These are phyloP conservation scores for Dittrichia graveolens DNA, from an alignment of 129 eudicot genomes.

Conservation along the genomic window DNA sequence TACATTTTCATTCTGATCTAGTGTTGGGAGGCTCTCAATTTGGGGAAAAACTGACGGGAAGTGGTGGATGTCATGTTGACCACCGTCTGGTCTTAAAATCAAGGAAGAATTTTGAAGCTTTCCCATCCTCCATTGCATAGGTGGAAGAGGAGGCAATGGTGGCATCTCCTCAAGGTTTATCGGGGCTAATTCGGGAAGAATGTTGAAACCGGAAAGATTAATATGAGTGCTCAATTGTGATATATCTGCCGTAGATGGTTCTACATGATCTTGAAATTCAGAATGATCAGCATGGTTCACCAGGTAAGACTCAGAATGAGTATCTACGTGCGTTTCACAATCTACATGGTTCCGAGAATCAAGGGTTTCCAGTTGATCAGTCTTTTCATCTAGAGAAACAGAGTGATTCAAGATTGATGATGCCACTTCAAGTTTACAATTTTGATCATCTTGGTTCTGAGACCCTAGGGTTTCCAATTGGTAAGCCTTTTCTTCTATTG, in stretches of 20 bases:
- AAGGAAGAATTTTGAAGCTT: conserved; percentile 43
- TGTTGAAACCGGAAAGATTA: conserved; percentile 26
- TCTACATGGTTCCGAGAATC: conserved; percentile 32
- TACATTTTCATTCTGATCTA: conserved; percentile 16
- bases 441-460: conserved; percentile 23
- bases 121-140: conserved; percentile 89
- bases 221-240: conserved; percentile 27
- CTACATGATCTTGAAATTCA: conserved; percentile 18
- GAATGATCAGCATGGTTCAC: conserved; percentile 1
- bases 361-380: conserved; percentile 1
- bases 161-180: conserved; percentile 67
- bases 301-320: conserved; percentile 24
- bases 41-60: conserved; percentile 40
- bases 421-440: background rate
- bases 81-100: conserved; percentile 32
- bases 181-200: conserved; percentile 45
- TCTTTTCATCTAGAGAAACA: conserved; percentile 24
- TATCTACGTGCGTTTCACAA: conserved; percentile 18
- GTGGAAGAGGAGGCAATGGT: conserved; percentile 96
- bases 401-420: conserved; percentile 21
- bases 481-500: conserved; percentile 32
- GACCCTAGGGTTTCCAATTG: conserved; percentile 14
- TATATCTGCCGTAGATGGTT: conserved; percentile 18
- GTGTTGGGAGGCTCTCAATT: background rate
- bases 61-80: conserved; percentile 18